Evolutionary conservation across 768 basidiomycete species (phyloP).

Genomic region (Suillus plorans): DNA sequence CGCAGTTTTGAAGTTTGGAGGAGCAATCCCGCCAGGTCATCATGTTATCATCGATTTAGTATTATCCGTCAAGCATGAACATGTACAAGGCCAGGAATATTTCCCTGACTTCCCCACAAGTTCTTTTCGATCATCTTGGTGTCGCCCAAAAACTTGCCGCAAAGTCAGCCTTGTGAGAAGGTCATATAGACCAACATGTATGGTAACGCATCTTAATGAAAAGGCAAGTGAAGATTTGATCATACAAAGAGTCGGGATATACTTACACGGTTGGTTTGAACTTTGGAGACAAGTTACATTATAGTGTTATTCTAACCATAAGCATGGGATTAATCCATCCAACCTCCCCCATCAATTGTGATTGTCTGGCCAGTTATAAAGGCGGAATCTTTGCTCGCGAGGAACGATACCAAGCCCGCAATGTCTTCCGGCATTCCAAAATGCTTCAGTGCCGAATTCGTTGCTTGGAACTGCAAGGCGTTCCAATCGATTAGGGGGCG

Average conservation of each 20-base stretch:
- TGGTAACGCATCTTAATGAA: background rate
- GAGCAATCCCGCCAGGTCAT: background rate
- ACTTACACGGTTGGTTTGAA: background rate
- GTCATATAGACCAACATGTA: background rate
- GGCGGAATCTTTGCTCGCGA: conserved; percentile 29
- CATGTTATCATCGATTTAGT: background rate
- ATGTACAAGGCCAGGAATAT: background rate
- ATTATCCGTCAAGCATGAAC: background rate
- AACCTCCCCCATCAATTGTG: conserved; percentile 8
- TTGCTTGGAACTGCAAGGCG: conserved; percentile 1
- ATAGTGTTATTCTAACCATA: background rate
- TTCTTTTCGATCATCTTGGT: background rate
- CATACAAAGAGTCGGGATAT: background rate
- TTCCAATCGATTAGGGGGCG: background rate
- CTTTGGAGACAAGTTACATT: background rate
- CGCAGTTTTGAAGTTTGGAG: background rate
- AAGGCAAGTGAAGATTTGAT: background rate
- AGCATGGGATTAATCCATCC: background rate
- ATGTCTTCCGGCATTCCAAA: conserved; percentile 20
- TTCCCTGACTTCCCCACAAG: background rate
- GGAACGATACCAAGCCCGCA: conserved; percentile 31
- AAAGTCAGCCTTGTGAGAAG: background rate
- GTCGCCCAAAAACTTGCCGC: background rate
- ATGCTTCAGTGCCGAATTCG: conserved; percentile 12
- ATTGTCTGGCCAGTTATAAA: conserved; percentile 28